Conservation (phyloP, 345 rosid genomes). For the Moringa oleifera region DNA sequence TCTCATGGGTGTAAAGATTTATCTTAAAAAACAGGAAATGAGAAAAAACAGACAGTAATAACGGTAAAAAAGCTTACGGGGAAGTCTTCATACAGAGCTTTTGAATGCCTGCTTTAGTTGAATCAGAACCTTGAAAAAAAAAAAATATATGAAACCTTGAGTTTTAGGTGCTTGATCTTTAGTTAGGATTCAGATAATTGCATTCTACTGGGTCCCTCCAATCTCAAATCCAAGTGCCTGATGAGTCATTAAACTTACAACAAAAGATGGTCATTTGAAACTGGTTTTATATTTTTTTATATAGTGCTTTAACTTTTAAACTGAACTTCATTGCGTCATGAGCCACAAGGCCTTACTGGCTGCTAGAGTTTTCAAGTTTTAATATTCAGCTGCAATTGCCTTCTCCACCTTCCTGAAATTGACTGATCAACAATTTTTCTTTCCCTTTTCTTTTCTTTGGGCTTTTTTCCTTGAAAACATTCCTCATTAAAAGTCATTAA, state of each 20-base stretch:
- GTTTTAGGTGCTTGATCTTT: neutral
- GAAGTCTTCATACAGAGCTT: too few species aligned
- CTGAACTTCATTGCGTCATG: constrained; percentile 28
- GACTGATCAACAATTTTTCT: constrained; percentile 22
- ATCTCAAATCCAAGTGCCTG: constrained; percentile 24
- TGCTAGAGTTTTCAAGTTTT: constrained; percentile 15
- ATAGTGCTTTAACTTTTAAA: constrained; percentile 25
- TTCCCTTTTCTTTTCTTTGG: constrained; percentile 1
- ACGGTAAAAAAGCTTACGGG: too few species aligned
- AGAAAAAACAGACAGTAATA: too few species aligned
- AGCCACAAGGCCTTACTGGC: constrained; percentile 16
- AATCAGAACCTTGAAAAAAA: too few species aligned
- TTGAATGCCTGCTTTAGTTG: too few species aligned
- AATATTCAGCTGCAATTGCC: constrained; percentile 3
- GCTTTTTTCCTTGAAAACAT: constrained; percentile 8
- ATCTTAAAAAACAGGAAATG: too few species aligned
- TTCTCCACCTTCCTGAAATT: constrained; percentile 17
- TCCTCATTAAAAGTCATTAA: constrained; percentile 23
- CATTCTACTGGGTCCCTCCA: constrained; percentile 17
- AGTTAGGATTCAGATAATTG: constrained; percentile 18
- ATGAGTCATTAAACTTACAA: constrained; percentile 28
- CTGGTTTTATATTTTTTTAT: constrained; percentile 17
- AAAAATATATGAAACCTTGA: too few species aligned
- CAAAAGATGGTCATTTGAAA: constrained; percentile 1
- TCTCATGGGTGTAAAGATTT: too few species aligned